These are phyloP conservation scores for Populus euphratica DNA, from an alignment of 345 rosid genomes.

Conservation along the genomic window DNA sequence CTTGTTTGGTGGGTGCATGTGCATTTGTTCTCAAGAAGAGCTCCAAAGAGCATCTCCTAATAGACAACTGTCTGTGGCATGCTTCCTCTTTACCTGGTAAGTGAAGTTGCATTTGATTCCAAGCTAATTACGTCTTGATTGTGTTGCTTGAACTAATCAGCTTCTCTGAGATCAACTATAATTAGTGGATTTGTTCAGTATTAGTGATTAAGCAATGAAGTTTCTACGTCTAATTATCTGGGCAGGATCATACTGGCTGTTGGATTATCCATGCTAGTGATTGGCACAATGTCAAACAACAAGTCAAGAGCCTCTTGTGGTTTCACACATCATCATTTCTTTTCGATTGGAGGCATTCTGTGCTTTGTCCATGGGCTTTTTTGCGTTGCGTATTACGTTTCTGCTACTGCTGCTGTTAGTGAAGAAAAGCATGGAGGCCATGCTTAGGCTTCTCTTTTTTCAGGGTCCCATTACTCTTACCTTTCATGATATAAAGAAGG, in stretches of 20 bases:
- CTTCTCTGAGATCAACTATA: not conserved
- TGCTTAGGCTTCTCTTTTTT: slow-evolving; percentile 7
- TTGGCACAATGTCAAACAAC: slow-evolving; percentile 70
- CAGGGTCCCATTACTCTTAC: not conserved
- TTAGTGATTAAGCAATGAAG: not conserved
- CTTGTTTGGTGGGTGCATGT: slow-evolving; percentile 74
- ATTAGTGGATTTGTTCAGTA: not conserved
- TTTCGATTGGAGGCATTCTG: slow-evolving; percentile 81
- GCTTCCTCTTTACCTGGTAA: slow-evolving; percentile 82
- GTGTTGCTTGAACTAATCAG: not conserved
- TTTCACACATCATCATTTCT: slow-evolving; percentile 76
- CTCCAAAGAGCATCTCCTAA: slow-evolving; percentile 61
- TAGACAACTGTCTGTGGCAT: slow-evolving; percentile 63
- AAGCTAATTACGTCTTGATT: not conserved
- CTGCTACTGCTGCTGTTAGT: slow-evolving; percentile 55
- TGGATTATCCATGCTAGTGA: slow-evolving; percentile 68
- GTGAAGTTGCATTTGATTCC: not conserved
- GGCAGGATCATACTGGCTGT: slow-evolving; percentile 74
- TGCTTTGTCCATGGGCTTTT: slow-evolving; percentile 88
- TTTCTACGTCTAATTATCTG: not conserved
- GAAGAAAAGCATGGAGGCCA: slow-evolving; percentile 39
- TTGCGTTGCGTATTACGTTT: slow-evolving; percentile 70
- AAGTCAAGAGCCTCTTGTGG: slow-evolving; percentile 84
- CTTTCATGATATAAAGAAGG: too few relatives aligned
- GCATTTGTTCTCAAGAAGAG: slow-evolving; percentile 84